Conservation (phyloP, 139 green algal species). For the Coelastrella sp. region DNA sequence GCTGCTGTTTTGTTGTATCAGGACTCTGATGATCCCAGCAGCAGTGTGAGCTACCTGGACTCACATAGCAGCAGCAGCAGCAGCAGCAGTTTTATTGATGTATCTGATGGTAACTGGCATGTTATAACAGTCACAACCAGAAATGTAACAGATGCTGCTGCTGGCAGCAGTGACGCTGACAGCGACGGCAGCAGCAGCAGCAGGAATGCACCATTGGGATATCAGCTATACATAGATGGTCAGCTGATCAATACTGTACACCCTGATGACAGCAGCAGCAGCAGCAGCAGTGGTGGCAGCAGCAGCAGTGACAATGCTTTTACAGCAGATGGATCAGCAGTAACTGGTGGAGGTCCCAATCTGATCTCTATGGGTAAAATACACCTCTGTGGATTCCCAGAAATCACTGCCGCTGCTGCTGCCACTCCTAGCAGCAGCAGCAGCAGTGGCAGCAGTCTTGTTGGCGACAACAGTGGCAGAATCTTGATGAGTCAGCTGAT, state of each 20-base stretch:
- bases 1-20: not conserved
- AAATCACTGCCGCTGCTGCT: not conserved
- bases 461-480: not conserved
- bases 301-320: not conserved
- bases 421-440: not conserved
- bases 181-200: not conserved
- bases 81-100: not conserved
- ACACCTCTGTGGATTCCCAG: not conserved
- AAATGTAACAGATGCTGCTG: not conserved
- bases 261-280: not conserved
- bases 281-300: conserved; percentile 1
- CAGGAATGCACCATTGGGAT: not conserved
- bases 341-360: not conserved
- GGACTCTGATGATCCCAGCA: not conserved
- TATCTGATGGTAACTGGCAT: conserved; percentile 15
- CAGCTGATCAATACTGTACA: not conserved
- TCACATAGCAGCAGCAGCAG: not conserved
- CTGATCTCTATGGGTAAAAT: not conserved
- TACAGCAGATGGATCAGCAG: not conserved
- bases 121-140: not conserved
- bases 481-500: conserved; percentile 13
- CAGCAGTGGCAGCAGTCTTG: not conserved
- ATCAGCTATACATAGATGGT: conserved; percentile 4
- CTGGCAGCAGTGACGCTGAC: not conserved
- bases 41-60: not conserved